phyloP scores from a whole-genome alignment of 352 stramenopile genomes.

The Globisporangium middletonii region DNA sequence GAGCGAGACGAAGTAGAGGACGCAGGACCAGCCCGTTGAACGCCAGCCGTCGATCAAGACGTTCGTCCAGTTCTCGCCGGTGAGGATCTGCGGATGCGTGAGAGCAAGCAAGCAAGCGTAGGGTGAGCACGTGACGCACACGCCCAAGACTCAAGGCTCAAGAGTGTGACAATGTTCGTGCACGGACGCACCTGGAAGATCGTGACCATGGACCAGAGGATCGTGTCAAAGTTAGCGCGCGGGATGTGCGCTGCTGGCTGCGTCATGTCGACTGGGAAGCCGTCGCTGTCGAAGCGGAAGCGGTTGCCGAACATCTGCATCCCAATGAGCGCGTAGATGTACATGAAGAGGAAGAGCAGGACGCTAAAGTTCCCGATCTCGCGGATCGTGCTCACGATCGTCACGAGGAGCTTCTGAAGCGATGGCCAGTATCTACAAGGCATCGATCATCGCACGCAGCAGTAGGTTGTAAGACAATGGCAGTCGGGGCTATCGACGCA shows the following conservation, averaged over 20 bases:
- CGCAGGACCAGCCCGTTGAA: constrained; percentile 38
- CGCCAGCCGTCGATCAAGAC: constrained; percentile 87
- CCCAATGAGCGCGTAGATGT: constrained; percentile 89
- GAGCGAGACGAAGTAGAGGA: constrained; percentile 80
- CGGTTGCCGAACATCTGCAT: constrained; percentile 93
- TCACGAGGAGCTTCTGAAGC: constrained; percentile 84
- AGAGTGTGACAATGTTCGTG: neutral
- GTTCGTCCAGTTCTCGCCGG: constrained; percentile 90
- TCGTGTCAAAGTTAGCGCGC: constrained; percentile 62
- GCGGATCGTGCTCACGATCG: constrained; percentile 80
- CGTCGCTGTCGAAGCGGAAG: constrained; percentile 83
- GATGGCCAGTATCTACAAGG: constrained; percentile 80
- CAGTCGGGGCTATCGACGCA: neutral
- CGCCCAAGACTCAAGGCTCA: no score
- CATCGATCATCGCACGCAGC: constrained; percentile 12
- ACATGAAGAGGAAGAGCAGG: constrained; percentile 91
- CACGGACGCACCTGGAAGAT: constrained; percentile 46
- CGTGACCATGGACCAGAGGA: constrained; percentile 60
- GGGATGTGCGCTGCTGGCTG: constrained; percentile 29
- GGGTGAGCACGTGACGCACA: neutral
- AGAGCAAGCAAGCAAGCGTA: neutral
- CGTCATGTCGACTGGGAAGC: constrained; percentile 29
- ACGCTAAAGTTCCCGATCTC: constrained; percentile 92
- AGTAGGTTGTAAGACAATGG: neutral
- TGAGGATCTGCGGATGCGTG: constrained; percentile 71